Evolutionary conservation across 805 yeast species (phyloP), one percentile per base, ranked within the genome.

Genomic region (Candida pseudoglaebosa): DNA sequence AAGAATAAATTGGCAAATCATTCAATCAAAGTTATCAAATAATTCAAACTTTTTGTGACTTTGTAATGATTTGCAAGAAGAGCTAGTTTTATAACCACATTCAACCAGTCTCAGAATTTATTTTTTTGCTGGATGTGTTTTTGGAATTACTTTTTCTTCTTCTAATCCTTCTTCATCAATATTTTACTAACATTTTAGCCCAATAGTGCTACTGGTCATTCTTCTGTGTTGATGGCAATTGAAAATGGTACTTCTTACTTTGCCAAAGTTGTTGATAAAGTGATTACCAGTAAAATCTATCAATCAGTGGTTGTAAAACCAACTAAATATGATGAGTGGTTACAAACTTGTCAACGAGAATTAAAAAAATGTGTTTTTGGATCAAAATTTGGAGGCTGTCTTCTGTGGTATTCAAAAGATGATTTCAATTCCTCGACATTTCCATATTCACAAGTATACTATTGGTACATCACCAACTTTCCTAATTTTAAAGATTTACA

Each of bases 191-290:
- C 29, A 26, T 8, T 26, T 15, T 26, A 26, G 29, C 71, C 73
- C 18, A 67, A 67, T 42, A 53, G 67, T 2, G 67, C 68, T 29
- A 62, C 71, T 10, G 73, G 73, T 10, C 71, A 67, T 40, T 56
- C 67, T 0, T 65, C 71, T 4, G 71, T 64, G 36, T 65, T 67
- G 4, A 46, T 59, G 41, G 67, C 69, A 10, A 56, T 61, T 40
- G 71, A 67, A 44, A 63, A 62, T 45, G 59, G 55, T 3, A 49
- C 59, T 35, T 42, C 44, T 4, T 61, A 52, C 34, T 50, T 56
- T 32, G 37, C 41, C 5, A 49, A 49, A 21, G 50, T 62, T 13
- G 51, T 61, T 1, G 37, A 43, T 13, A 53, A 56, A 28, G 46
- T 67, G n/a, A 37, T 67, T 19, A 35, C 50, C 16, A 67, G 65